Base-by-base conservation (phyloP, 192 early-diverging fungal genomes). In the Phlyctochytrium arcticum region DNA sequence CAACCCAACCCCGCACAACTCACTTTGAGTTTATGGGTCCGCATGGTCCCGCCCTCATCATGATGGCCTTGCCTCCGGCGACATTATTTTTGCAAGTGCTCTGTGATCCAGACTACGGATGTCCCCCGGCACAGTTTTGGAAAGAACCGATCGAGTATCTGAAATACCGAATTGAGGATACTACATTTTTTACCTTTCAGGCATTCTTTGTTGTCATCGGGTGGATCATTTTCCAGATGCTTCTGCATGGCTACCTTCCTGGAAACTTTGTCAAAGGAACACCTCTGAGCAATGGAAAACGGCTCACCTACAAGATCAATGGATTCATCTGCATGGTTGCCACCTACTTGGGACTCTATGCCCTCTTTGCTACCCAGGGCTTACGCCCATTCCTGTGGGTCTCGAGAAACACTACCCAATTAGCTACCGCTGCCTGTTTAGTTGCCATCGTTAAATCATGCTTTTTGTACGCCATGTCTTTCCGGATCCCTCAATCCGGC, bases 251-350 rank as follows among this genome's bases (percentile, higher is more conserved):
- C 67, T 71, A 86, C 8, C 50, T 93, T 29, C 95, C 95, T 1
- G 92, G 87, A 15, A 47, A 68, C 36, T 66, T 62, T 19, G 63
- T 82, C 19, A 67, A 88, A 31, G 94, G 96, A 36, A 85, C 83
- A 15, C 53, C 61, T 48, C 74, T 95, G 36, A 51, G 53, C 5
- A 37, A 35, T 19, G 90, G 91, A 27, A 68, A 80, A 48, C 81
- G 70, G 23, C 80, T 98, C 34, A 68, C 68, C 46, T 98, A 98
- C 76, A 88, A 87, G 56, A 82, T 93, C 65, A 98, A 96, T 72
- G 82, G 60, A 6, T 68, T 81, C 37, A 23, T 47, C 32, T 47
- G 70, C 34, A 42, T 71, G 39, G 50, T 75, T 4, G 58, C 62
- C 4, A 42, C 72, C 9, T 53, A 87, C 58, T 83, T 88, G 23